Percentiles rank a stretch among this genome's conserved stretches.
Evolutionary conservation across 2,329 filamentous ascomycete species (phyloP).

Genomic region (Alternaria panax): DNA sequence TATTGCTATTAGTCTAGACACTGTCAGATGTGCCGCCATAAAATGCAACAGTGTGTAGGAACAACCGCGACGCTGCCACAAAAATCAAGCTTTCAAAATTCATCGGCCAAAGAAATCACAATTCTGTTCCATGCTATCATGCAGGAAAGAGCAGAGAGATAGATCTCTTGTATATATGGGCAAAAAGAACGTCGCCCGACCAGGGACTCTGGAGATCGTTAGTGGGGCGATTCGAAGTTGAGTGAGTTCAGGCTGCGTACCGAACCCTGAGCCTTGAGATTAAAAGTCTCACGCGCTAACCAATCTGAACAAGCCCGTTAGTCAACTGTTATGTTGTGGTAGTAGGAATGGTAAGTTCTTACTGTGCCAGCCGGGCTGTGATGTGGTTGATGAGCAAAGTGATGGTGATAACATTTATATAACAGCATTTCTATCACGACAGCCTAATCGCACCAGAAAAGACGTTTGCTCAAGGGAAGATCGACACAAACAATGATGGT

Average conservation of each 20-base stretch:
- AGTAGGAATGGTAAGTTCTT: not conserved
- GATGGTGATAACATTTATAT: not conserved
- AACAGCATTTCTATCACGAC: rapidly evolving
- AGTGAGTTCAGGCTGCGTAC: not conserved
- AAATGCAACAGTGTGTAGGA: too few relatives aligned
- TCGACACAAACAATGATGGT: not conserved
- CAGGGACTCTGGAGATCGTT: constrained; percentile 21
- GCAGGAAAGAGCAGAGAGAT: too few relatives aligned
- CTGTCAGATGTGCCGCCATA: too few relatives aligned
- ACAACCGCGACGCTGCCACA: too few relatives aligned
- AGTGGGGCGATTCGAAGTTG: not conserved
- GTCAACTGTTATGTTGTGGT: not conserved
- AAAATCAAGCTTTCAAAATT: too few relatives aligned
- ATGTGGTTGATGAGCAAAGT: constrained; percentile 1
- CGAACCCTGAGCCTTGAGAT: constrained; percentile 40
- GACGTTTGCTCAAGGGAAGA: not conserved
- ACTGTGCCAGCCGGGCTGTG: constrained; percentile 8
- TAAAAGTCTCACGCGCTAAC: constrained; percentile 41
- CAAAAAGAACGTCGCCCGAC: constrained; percentile 25
- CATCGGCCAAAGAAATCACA: too few relatives aligned
- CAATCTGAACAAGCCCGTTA: constrained; percentile 12
- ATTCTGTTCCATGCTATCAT: too few relatives aligned
- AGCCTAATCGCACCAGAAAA: not conserved
- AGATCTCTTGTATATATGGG: not conserved
- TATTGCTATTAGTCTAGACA: too few relatives aligned